Evolutionary conservation across 208 protist species (phyloP).

Genomic region (Balamuthia mandrillaris): DNA sequence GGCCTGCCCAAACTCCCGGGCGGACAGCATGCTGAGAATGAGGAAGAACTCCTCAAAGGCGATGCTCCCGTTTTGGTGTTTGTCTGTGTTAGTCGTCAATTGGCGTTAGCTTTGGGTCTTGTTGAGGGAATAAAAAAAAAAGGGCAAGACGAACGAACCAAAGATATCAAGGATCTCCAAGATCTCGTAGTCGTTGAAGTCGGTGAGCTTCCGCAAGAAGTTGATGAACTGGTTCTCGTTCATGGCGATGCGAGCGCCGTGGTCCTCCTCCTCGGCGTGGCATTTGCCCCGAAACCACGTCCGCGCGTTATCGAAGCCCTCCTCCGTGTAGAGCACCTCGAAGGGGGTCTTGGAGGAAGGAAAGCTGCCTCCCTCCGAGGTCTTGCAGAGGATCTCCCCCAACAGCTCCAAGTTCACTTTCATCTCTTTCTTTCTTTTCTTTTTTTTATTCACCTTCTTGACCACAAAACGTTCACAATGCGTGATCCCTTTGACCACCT

Average conservation of each 20-base stretch:
- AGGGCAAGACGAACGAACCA: not conserved
- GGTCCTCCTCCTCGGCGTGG: not conserved
- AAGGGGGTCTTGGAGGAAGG: slow-evolving; percentile 32
- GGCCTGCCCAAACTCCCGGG: not conserved
- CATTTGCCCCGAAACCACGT: not conserved
- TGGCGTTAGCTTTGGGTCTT: not conserved
- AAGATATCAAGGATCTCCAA: slow-evolving; percentile 34
- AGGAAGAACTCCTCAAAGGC: slow-evolving; percentile 33
- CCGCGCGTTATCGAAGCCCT: slow-evolving; percentile 21
- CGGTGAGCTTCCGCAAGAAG: slow-evolving; percentile 34
- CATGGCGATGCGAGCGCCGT: not conserved
- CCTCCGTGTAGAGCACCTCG: slow-evolving; percentile 17
- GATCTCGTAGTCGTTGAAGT: slow-evolving; percentile 35
- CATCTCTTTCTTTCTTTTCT: too few species aligned
- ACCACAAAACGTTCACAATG: too few species aligned
- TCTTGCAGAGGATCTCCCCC: too few species aligned
- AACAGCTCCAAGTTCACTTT: too few species aligned
- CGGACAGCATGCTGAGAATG: not conserved
- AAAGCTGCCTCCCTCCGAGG: not conserved
- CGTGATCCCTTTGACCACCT: too few species aligned
- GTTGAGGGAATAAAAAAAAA: not conserved
- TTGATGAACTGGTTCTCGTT: slow-evolving; percentile 43
- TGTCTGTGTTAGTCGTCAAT: not conserved
- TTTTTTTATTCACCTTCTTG: too few species aligned
- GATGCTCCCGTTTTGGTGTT: not conserved